phyloP scores from a whole-genome alignment of 768 basidiomycete species.

The Mycena sanguinolenta region DNA sequence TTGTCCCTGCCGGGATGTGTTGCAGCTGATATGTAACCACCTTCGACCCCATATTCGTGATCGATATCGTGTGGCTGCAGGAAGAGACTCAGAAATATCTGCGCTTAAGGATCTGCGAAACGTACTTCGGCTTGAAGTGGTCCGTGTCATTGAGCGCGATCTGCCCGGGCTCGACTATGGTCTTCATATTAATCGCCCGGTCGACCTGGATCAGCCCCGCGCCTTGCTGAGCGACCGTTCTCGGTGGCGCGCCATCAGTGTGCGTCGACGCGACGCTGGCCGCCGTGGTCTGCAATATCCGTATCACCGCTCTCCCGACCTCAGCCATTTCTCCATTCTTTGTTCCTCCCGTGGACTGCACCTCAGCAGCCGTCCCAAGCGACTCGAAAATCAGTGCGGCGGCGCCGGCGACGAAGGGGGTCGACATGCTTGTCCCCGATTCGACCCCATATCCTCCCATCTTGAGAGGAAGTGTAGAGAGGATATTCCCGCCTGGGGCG shows the following conservation, averaged over 20 bases:
- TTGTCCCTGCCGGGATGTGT: slow-evolving; percentile 55
- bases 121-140: slow-evolving; percentile 47
- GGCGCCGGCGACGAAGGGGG: slow-evolving; percentile 57
- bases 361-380: slow-evolving; percentile 45
- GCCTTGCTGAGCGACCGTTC: slow-evolving; percentile 52
- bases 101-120: not conserved
- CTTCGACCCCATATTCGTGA: slow-evolving; percentile 53
- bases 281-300: slow-evolving; percentile 27
- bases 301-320: slow-evolving; percentile 32
- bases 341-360: slow-evolving; percentile 54
- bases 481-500: slow-evolving; percentile 38
- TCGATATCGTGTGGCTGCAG: slow-evolving; percentile 45
- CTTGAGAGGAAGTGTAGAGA: slow-evolving; percentile 58
- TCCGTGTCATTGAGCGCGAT: slow-evolving; percentile 64
- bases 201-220: slow-evolving; percentile 57
- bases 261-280: slow-evolving; percentile 15
- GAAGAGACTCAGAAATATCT: not conserved
- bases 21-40: slow-evolving; percentile 48
- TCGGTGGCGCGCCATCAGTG: slow-evolving; percentile 45
- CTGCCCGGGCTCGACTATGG: slow-evolving; percentile 56
- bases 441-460: slow-evolving; percentile 51
- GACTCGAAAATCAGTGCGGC: slow-evolving; percentile 56
- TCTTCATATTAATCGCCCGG: slow-evolving; percentile 54
- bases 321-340: slow-evolving; percentile 49
- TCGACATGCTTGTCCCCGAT: slow-evolving; percentile 58